phyloP scores from a whole-genome alignment of 1,139 yeast genomes.

The Geotrichum candidum region DNA sequence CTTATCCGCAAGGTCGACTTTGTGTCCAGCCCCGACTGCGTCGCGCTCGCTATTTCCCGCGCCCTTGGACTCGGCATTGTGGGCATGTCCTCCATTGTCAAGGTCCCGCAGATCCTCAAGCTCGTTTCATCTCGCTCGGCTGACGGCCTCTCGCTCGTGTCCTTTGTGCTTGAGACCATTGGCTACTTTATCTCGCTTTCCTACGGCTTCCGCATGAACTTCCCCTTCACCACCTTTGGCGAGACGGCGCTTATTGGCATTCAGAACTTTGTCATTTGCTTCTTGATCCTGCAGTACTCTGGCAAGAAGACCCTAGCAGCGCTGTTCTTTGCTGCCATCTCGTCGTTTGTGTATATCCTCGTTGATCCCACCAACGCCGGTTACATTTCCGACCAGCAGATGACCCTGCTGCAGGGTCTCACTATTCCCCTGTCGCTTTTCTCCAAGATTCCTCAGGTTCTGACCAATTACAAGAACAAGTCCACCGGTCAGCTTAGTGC shows the following conservation, averaged over 20 bases:
- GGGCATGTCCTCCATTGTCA: slow-evolving; percentile 35
- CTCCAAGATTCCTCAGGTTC: slow-evolving; percentile 54
- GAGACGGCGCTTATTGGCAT: slow-evolving; percentile 39
- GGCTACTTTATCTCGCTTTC: slow-evolving; percentile 38
- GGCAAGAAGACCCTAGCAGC: slow-evolving; percentile 23
- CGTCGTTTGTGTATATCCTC: slow-evolving; percentile 21
- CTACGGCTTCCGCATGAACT: slow-evolving; percentile 38
- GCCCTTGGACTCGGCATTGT: slow-evolving; percentile 37
- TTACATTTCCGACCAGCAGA: slow-evolving; percentile 24
- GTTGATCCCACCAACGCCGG: slow-evolving; percentile 22
- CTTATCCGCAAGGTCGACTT: slow-evolving; percentile 28
- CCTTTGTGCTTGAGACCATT: slow-evolving; percentile 37
- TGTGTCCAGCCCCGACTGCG: slow-evolving; percentile 28
- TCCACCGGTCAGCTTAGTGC: slow-evolving; percentile 53
- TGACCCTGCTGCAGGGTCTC: slow-evolving; percentile 42
- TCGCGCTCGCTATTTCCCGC: slow-evolving; percentile 30
- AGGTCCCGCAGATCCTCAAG: slow-evolving; percentile 37
- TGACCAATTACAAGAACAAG: slow-evolving; percentile 42
- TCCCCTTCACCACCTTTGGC: slow-evolving; percentile 43
- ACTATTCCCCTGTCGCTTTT: slow-evolving; percentile 50
- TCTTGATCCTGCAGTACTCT: slow-evolving; percentile 32
- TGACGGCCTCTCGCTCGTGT: slow-evolving; percentile 35
- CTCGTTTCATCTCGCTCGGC: slow-evolving; percentile 34
- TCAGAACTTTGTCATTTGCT: slow-evolving; percentile 38
- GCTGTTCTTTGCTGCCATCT: slow-evolving; percentile 26